Percentiles rank a stretch among this genome's conserved stretches.
phyloP scores from a whole-genome alignment of 371 early-diverging fungal species.

The Catenaria anguillulae region DNA sequence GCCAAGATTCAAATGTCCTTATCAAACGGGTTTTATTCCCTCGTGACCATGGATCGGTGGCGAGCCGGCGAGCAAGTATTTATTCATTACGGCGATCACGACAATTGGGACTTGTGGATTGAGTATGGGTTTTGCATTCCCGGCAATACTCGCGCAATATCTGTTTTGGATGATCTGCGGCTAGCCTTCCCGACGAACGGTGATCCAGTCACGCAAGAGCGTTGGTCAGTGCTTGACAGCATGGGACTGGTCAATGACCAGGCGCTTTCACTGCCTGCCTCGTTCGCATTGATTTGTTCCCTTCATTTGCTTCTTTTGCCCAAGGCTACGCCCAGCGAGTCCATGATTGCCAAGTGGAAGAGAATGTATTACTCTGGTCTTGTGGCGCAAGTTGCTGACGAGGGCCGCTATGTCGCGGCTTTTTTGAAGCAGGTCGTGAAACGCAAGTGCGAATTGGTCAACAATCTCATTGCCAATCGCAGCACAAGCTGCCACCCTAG shows the following conservation, averaged over 20 bases:
- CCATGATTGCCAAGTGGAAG: too few species aligned
- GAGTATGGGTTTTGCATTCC: conserved; percentile 33
- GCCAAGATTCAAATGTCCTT: conserved; percentile 4
- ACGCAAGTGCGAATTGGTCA: too few species aligned
- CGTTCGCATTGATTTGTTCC: too few species aligned
- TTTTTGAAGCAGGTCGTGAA: too few species aligned
- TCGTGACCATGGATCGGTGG: conserved; percentile 14
- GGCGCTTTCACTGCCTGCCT: too few species aligned
- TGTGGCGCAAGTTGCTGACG: too few species aligned
- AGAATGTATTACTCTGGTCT: too few species aligned
- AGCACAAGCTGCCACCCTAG: too few species aligned
- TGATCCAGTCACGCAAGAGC: neutral
- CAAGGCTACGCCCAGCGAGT: too few species aligned
- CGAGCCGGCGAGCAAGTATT: conserved; percentile 24
- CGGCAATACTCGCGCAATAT: conserved; percentile 5
- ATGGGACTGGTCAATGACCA: neutral
- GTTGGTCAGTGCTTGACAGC: neutral
- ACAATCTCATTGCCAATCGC: too few species aligned
- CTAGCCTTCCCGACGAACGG: neutral
- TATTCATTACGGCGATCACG: conserved; percentile 34
- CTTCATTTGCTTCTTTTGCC: too few species aligned
- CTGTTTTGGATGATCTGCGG: neutral
- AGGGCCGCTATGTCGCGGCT: too few species aligned
- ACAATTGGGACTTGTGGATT: conserved; percentile 25
- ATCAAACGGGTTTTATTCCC: conserved; percentile 12